Conservation (phyloP, 345 rosid species). For the Bruguiera parviflora region DNA sequence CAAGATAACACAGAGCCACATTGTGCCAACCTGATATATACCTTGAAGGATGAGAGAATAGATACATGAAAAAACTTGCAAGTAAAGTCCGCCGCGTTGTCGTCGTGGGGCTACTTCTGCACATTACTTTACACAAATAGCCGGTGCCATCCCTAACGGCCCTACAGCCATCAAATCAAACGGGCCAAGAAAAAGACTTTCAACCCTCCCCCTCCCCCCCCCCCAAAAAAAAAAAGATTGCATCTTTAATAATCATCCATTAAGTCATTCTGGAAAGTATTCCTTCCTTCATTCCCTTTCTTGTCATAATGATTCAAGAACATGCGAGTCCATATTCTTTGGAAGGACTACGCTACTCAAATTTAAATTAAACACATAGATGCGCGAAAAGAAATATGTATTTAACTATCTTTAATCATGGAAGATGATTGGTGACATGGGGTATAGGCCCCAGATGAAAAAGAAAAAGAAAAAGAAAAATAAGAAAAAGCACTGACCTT, state of each 20-base stretch:
- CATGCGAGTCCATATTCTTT: too few relatives aligned
- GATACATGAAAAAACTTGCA: constrained; percentile 51
- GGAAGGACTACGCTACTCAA: too few relatives aligned
- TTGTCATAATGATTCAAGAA: too few relatives aligned
- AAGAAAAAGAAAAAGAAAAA: background rate
- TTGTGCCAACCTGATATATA: constrained; percentile 85
- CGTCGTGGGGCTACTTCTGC: constrained; percentile 29
- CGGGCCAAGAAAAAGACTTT: background rate
- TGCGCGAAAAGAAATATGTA: too few relatives aligned
- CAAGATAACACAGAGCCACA: constrained; percentile 31
- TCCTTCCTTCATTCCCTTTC: too few relatives aligned
- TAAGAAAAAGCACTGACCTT: constrained; percentile 18
- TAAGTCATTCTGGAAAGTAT: too few relatives aligned
- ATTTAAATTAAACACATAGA: too few relatives aligned
- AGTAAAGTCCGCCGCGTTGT: constrained; percentile 51
- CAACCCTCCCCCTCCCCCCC: too few relatives aligned
- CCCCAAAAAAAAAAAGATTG: too few relatives aligned
- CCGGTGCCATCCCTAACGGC: constrained; percentile 30
- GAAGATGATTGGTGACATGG: too few relatives aligned
- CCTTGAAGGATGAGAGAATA: constrained; percentile 75
- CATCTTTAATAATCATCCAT: too few relatives aligned
- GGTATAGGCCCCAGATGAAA: background rate
- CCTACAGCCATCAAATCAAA: constrained; percentile 30
- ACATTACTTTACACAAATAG: constrained; percentile 36
- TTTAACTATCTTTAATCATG: too few relatives aligned